Evolutionary conservation across 2,329 filamentous ascomycete genomes (phyloP).

Genomic region (Zasmidium cellare): DNA sequence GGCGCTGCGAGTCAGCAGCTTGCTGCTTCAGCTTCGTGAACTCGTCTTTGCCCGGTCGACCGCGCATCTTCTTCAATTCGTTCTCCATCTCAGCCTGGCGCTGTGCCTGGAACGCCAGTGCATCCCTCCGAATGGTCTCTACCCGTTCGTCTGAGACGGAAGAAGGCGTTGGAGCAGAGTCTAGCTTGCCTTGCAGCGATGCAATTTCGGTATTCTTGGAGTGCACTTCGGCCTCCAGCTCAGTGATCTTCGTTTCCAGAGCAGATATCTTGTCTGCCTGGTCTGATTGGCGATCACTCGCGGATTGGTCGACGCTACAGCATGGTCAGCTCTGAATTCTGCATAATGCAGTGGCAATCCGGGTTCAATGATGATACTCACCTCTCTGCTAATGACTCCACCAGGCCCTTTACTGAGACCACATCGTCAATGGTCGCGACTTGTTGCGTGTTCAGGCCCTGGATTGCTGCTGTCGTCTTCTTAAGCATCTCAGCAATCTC

Average conservation of each 20-base stretch:
- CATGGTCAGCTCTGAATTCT: too few relatives aligned
- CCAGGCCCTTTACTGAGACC: slow-evolving; percentile 16
- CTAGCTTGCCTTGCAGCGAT: background rate
- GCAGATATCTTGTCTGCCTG: background rate
- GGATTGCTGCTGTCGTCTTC: slow-evolving; percentile 19
- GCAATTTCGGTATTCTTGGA: background rate
- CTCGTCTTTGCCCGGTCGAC: background rate
- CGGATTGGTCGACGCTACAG: background rate
- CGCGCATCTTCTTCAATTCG: background rate
- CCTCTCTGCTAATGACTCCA: slow-evolving; percentile 21
- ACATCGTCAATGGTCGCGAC: slow-evolving; percentile 20
- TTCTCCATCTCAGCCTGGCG: background rate
- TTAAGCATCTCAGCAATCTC: slow-evolving; percentile 15
- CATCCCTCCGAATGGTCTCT: background rate
- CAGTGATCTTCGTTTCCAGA: background rate
- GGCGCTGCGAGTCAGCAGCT: background rate
- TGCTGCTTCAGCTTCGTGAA: background rate
- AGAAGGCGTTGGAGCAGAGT: background rate
- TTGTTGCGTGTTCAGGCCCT: slow-evolving; percentile 19
- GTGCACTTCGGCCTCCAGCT: slow-evolving; percentile 7
- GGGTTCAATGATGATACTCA: too few relatives aligned
- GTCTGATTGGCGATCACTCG: background rate
- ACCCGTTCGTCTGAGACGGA: background rate
- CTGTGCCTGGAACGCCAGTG: background rate
- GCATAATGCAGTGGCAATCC: too few relatives aligned